Evolutionary conservation across 257 asterid genomes (phyloP), one percentile per base, ranked within the genome.

Genomic region (Cinchona pubescens): DNA sequence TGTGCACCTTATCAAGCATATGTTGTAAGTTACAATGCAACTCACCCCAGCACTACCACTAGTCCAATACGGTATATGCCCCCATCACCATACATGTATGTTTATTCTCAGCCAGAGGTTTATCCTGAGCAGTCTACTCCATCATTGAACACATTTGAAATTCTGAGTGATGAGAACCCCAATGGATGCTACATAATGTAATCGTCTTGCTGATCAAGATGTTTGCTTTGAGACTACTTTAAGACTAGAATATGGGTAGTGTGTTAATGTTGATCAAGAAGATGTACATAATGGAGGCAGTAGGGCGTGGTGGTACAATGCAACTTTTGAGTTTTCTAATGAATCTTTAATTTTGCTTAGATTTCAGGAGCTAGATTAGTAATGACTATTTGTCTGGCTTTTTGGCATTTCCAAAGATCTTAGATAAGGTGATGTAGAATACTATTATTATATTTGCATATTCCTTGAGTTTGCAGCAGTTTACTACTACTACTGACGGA

Each of bases 131-230:
- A 75, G 35, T 46, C 82, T 34, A 63, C 81, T 27, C 86, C 93
- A 25, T 60, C 82, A 76, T 82, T 84, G 88, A 92, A 82, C 80
- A 76, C 92, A n/a, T 86, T 92, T 75, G 93, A 83, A 80, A 70
- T 89, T 70, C 68, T 92, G 87, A 92, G 97, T 32, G 96, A 92
- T 56, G 97, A 90, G 86, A 84, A 92, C 73, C 96, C 97, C 2
- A 87, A 92, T 83, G 92, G 86, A 60, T 92, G 97, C 78, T 29
- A 15, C 70, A 60, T 92, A 61, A 85, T 92, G 90, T 90, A 89
- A 91, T 76, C 16, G 15, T 74, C 23, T 34, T 64, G 34, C 8
- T 73, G 65, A n/a, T n/a, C n/a, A n/a, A 56, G 51, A 1, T 32
- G 18, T 46, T 62, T 46, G 48, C 34, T 74, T 12, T 46, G 51